Evolutionary conservation across 2,329 filamentous ascomycete genomes (phyloP), one percentile per base, ranked within the genome.

Genomic region (Cryphonectria parasitica): DNA sequence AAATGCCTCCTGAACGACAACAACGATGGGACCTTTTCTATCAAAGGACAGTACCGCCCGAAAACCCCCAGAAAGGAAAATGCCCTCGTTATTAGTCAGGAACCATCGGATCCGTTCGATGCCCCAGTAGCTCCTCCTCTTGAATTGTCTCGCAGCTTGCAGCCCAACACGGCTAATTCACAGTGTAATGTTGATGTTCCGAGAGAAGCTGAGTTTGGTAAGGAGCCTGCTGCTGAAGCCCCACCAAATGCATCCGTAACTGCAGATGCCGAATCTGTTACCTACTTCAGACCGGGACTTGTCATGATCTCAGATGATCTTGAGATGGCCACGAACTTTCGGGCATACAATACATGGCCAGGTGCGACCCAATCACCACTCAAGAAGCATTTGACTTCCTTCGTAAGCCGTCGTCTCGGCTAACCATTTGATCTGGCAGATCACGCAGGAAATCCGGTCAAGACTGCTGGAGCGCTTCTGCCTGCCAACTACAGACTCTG

Each of bases 331-430:
- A 71, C 70, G 22, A n/a, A 39, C n/a, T 7, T 69, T 8, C 67
- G 70, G 28, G 31, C 58, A 13, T 71, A 71, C 31, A 43, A n/a
- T 17, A 49, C 66, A 45, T 71, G 70, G 70, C 70, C 70, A 56
- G 69, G 66, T 71, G 45, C 22, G 45, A 25, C 1, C 54, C 13
- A 31, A 39, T 3, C 13, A 45, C 43, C 45, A 49, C 6, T 10
- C 1, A 2, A n/a, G 0, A 13, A 6, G 0, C 11, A 10, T 31
- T 2, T 52, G 4, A 6, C 10, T 1, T 25, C 6, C 25, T 11
- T 19, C n/a, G 17, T 0, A 17, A 13, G 17, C 5, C 41, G 7
- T 28, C 6, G 8, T 22, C 3, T 39, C 2, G 1, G 31, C 62
- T 71, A 25, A 71, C 28, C 5, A 49, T 17, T 25, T 6, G 0